These are phyloP conservation scores for Trichomonas tenax DNA, from an alignment of 208 protist species.

Conservation along the genomic window DNA sequence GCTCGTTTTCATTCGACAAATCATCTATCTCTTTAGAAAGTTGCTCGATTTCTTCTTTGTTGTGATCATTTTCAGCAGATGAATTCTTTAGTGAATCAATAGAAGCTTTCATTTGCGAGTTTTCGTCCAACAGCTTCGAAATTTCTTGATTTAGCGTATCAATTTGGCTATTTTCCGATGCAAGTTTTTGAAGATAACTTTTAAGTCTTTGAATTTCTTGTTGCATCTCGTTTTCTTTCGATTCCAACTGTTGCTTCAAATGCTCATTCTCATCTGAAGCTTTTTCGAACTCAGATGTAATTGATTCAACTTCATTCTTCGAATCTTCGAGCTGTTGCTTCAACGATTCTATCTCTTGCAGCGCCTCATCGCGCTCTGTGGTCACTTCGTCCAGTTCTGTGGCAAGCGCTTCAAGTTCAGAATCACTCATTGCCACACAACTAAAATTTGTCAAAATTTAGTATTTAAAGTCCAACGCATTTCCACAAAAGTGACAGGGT, in stretches of 20 bases:
- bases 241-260: neutral
- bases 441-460: neutral
- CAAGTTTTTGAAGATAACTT: neutral
- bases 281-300: neutral
- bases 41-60: neutral
- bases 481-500: no score
- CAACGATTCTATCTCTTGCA: neutral
- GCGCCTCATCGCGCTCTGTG: neutral
- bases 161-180: neutral
- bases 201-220: neutral
- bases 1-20: neutral
- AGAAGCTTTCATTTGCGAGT: neutral
- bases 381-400: neutral
- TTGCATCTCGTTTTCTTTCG: neutral
- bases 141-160: neutral
- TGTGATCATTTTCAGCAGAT: neutral
- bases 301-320: neutral
- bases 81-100: neutral
- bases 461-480: no score
- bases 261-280: neutral
- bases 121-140: neutral
- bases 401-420: neutral
- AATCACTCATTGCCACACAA: neutral
- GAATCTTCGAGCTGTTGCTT: neutral
- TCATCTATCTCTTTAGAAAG: neutral